Evolutionary conservation across 768 basidiomycete genomes (phyloP), one percentile per base, ranked within the genome.

Genomic region (Lepiota subincarnata): DNA sequence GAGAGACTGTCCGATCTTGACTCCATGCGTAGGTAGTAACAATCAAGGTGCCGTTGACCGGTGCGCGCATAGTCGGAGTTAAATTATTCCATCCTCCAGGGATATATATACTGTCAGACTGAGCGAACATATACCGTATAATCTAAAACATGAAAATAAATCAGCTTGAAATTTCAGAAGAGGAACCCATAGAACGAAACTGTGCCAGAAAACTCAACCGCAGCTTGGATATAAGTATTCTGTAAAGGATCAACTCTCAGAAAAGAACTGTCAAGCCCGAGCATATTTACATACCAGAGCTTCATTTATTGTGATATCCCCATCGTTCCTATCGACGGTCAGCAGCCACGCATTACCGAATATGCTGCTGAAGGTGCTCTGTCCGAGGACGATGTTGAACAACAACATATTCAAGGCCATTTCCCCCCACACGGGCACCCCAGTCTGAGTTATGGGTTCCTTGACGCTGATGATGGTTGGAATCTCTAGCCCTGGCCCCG

Each of bases 271-370:
- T n/a, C n/a, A n/a, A n/a, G n/a, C n/a, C n/a, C n/a, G n/a, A n/a
- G n/a, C n/a, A n/a, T n/a, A n/a, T n/a, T n/a, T n/a, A n/a, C 44
- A 13, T 31, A 45, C 44, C 44, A 45, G 26, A 13, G 16, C 24
- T 12, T 46, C 28, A 4, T 28, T 34, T 3, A n/a, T 31, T 20
- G 49, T 50, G 39, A 41, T 18, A 28, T 35, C 31, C 18, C 26
- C 39, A 19, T 40, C 3, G 18, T 41, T 36, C 14, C 22, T 31
- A 39, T 40, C 41, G 13, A 14, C 11, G 2, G 38, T 40, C 8
- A 50, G 35, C 16, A 50, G 16, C 49, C 49, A 50, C 12, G 39
- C 39, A 16, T 50, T 50, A 6, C 26, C 49, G 4, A 50, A 13
- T 12, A 31, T 34, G 22, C 28, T 50, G 8, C 28, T 26, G 18